phyloP scores from a whole-genome alignment of 164 flowering plant species.

The Aristolochia contorta region DNA sequence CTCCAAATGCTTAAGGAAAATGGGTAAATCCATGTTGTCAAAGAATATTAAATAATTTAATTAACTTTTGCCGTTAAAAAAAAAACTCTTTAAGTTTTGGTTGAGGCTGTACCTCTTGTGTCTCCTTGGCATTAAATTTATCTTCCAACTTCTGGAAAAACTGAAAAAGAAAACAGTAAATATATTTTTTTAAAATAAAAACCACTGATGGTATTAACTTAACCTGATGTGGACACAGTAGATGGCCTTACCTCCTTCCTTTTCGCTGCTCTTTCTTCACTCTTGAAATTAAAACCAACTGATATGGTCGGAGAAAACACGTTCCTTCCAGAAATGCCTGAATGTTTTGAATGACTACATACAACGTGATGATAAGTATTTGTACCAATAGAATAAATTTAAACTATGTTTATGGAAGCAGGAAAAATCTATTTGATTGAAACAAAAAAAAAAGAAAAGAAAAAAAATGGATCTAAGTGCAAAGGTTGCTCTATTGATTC shows the following conservation, averaged over 20 bases:
- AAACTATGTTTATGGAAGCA: no score
- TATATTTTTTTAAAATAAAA: background rate
- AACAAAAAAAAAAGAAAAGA: background rate
- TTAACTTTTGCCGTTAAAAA: background rate
- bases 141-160: slow-evolving; percentile 62
- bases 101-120: slow-evolving; percentile 26
- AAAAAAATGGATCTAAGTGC: no score
- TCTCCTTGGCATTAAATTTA: slow-evolving; percentile 34
- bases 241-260: slow-evolving; percentile 65
- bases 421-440: no score
- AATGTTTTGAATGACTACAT: slow-evolving; percentile 29
- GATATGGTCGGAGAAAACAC: slow-evolving; percentile 24
- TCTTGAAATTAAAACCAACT: slow-evolving; percentile 62
- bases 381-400: no score
- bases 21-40: no score
- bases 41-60: background rate
- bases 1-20: no score
- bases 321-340: slow-evolving; percentile 24
- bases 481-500: background rate
- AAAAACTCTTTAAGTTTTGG: slow-evolving; percentile 37
- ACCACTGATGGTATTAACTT: background rate
- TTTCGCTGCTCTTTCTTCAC: slow-evolving; percentile 84
- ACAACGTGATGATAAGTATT: background rate
- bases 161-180: slow-evolving; percentile 12
- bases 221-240: background rate